Percentiles rank a stretch among this genome's conserved stretches.
Conservation (phyloP, 176 grass and related monocot species). For the Oryza officinalis region DNA sequence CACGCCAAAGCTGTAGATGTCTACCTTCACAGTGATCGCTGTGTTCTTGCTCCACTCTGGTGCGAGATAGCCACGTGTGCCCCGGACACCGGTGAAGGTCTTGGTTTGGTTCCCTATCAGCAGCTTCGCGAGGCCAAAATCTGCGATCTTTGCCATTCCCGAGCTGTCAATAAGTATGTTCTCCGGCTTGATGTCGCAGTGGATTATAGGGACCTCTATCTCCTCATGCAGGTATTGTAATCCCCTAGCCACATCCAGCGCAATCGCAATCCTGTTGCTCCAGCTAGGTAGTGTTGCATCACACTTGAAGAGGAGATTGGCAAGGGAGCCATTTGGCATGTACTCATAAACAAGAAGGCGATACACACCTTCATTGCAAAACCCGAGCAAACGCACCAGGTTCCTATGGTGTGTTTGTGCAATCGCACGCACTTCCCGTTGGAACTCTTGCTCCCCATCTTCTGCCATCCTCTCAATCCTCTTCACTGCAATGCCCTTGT, state of each 20-base stretch:
- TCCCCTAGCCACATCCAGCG: conserved; percentile 41
- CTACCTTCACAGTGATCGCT: too few relatives aligned
- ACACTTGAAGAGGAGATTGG: conserved; percentile 47
- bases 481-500: conserved; percentile 49
- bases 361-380: conserved; percentile 44
- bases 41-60: too few relatives aligned
- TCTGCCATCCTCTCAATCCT: conserved; percentile 52
- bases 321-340: conserved; percentile 61
- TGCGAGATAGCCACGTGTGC: conserved; percentile 58
- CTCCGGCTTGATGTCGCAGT: conserved; percentile 68
- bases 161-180: conserved; percentile 55
- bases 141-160: conserved; percentile 51
- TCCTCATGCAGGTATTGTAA: conserved; percentile 55
- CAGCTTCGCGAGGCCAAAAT: conserved; percentile 55
- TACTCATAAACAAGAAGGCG: conserved; percentile 61
- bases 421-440: conserved; percentile 41
- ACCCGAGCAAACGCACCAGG: conserved; percentile 53
- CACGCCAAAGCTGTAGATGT: too few relatives aligned
- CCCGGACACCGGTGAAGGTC: conserved; percentile 55
- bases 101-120: conserved; percentile 48
- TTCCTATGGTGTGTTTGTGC: conserved; percentile 55
- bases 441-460: conserved; percentile 50
- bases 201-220: conserved; percentile 46
- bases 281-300: conserved; percentile 30
- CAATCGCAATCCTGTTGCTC: conserved; percentile 43